These are phyloP conservation scores for Diplodia sapinea DNA, from an alignment of 2,329 filamentous ascomycete genomes.

Conservation along the genomic window DNA sequence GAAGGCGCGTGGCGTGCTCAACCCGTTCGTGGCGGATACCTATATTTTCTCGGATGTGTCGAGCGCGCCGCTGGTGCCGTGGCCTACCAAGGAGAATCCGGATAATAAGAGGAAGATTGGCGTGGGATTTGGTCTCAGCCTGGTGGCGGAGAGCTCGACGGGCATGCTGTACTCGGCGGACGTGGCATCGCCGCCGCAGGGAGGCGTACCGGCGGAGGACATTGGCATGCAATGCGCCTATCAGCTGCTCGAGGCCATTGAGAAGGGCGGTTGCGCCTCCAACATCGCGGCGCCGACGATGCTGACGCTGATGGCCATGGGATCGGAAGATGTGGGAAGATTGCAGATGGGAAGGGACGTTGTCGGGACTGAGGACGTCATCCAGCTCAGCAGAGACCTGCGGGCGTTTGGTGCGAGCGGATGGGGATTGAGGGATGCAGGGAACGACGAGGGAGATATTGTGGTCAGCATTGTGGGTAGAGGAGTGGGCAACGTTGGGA, in stretches of 20 bases:
- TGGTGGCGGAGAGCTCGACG: slow-evolving; percentile 91
- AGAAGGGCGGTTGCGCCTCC: slow-evolving; percentile 80
- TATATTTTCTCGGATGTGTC: slow-evolving; percentile 80
- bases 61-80: slow-evolving; percentile 65
- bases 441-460: slow-evolving; percentile 68
- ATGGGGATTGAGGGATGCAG: slow-evolving; percentile 83
- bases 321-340: slow-evolving; percentile 90
- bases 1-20: slow-evolving; percentile 82
- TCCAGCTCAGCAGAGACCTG: slow-evolving; percentile 82
- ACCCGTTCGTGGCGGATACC: slow-evolving; percentile 83
- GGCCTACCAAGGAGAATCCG: slow-evolving; percentile 70
- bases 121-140: slow-evolving; percentile 86
- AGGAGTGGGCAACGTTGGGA: slow-evolving; percentile 92
- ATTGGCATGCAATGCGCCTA: slow-evolving; percentile 87
- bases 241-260: slow-evolving; percentile 83
- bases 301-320: slow-evolving; percentile 95
- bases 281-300: slow-evolving; percentile 74
- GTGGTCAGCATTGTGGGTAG: slow-evolving; percentile 90
- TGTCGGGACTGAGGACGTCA: slow-evolving; percentile 77
- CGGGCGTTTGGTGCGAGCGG: slow-evolving; percentile 86
- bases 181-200: slow-evolving; percentile 72
- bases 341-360: slow-evolving; percentile 81
- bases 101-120: slow-evolving; percentile 66
- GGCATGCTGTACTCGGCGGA: slow-evolving; percentile 90
- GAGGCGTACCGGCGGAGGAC: slow-evolving; percentile 86